Base-by-base conservation (phyloP, 352 stramenopile species). In the Phytophthora sansomeana region DNA sequence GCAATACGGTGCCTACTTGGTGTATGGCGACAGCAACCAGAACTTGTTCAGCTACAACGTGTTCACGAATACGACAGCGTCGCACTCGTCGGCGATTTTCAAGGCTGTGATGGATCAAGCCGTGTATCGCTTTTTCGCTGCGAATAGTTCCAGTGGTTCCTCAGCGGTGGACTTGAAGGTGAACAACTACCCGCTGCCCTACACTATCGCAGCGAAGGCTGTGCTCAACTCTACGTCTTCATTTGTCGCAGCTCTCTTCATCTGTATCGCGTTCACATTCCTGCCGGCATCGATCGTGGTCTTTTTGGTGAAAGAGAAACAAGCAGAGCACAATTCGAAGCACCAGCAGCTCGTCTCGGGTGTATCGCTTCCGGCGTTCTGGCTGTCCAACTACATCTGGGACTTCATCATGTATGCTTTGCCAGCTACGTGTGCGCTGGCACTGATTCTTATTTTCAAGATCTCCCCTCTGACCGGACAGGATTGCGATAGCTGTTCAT, bases 291-390 rank as follows among this genome's bases (percentile, higher is more conserved):
- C 87, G 5, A 94, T 97, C 60, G 96, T 95, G 41, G 92, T 96
- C 10, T 98, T 98, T 67, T 75, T 99, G 44, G 97, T 99, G 19
- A 91, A 97, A 52, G 97, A 99, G 67, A 82, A 78, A 52, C 85
- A 98, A 56, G 80, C 87, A 5, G 57, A 58, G 13, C 75, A 84
- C 72, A 98, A 98, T 68, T 92, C 96, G 1, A 99, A 99, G 70
- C 97, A 99, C 79, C 87, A 97, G 63, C 93, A 98, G 73, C 87
- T 81, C 58, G 95, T 99, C 6, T 97, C 89, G 0, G 97, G 97
- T 7, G 95, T 98, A 0, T 88, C 86, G 32, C 75, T 98, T 13
- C 70, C 62, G 0, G 89, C 92, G 0, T 99, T 99, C 63, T 99
- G 97, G 97, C 32, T 98, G n/a, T 92, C 93, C 24, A 99, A 97